Evolutionary conservation across 2,329 filamentous ascomycete genomes (phyloP), one percentile per base, ranked within the genome.

Genomic region (Epichloe baconii): DNA sequence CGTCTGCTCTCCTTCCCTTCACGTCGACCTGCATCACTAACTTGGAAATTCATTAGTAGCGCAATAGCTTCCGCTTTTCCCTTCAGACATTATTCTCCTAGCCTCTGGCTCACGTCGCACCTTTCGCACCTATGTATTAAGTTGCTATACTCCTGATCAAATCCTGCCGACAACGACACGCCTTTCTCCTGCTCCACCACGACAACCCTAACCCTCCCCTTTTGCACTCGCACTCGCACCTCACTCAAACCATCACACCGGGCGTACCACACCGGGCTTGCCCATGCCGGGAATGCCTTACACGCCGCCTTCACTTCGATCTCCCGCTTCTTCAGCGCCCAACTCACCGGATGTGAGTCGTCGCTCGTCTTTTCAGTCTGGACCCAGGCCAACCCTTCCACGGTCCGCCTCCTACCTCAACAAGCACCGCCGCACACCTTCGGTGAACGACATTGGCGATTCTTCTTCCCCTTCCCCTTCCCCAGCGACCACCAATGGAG

Each of bases 281-380:
- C 51, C 51, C 54, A 23, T 36, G 21, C 54, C 66, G 66, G 73
- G 77, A 73, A 93, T 93, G 87, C 87, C 87, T 80, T 93, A 93
- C 74, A 93, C 87, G 68, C 86, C 87, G 54, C 87, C 87, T 56
- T 80, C 83, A 61, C 78, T 79, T 64, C 72, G 76, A 64, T 83
- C 80, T 54, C 79, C 80, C 62, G 73, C 79, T 59, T 73, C 77
- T 55, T 82, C 80, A 61, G 71, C 73, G 53, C 70, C 76, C 48
- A 62, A 72, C 21, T 82, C 80, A 48, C 80, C 80, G 12, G 70
- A 73, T 58, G 63, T 66, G 56, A 82, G 78, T 63, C 77, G 80
- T 56, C 74, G 79, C 54, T 72, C 79, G 15, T 83, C 80, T 15
- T 68, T 80, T 53, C 72, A 77, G 56, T 66, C 68, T 52, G 67